These are phyloP conservation scores for Pelagomonas calceolata DNA, from an alignment of 108 stramenopile genomes.

Conservation along the genomic window DNA sequence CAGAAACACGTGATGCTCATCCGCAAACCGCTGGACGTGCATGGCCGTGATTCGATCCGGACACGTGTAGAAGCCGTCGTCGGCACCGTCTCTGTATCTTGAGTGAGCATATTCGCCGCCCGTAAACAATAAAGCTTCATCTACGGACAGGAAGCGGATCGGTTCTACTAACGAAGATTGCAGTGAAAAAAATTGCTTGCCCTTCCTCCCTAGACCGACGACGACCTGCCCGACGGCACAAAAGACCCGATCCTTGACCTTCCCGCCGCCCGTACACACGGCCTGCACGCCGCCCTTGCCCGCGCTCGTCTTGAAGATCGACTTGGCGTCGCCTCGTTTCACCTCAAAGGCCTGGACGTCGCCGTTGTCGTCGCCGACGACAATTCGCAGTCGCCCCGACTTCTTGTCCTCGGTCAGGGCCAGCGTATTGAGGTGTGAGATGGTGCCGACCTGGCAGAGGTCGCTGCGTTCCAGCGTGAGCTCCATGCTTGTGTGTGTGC, in stretches of 20 bases:
- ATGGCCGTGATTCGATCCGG: constrained; percentile 24
- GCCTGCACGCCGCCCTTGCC: constrained; percentile 4
- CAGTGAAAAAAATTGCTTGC: constrained; percentile 37
- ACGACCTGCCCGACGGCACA: constrained; percentile 17
- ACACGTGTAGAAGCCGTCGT: constrained; percentile 30
- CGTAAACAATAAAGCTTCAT: constrained; percentile 19
- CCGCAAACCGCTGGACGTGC: constrained; percentile 7
- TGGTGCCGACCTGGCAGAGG: neutral
- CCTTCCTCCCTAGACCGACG: constrained; percentile 28
- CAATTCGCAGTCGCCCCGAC: neutral
- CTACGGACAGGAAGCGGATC: constrained; percentile 30
- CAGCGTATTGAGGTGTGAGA: neutral
- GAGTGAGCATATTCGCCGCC: constrained; percentile 38
- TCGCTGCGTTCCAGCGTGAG: neutral
- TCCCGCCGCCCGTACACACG: constrained; percentile 19
- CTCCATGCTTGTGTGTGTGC: no score
- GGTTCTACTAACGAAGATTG: constrained; percentile 28
- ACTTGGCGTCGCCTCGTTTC: constrained; percentile 30
- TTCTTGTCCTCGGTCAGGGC: neutral
- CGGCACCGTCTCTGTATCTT: constrained; percentile 29
- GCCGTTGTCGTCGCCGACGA: constrained; percentile 4
- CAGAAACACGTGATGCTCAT: constrained; percentile 16
- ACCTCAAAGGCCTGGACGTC: constrained; percentile 27
- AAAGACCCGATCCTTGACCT: constrained; percentile 25
- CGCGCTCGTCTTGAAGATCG: constrained; percentile 5